Percentiles rank a stretch among this genome's conserved stretches.
Evolutionary conservation across 352 stramenopile genomes (phyloP).

Genomic region (Pythium oligandrum): DNA sequence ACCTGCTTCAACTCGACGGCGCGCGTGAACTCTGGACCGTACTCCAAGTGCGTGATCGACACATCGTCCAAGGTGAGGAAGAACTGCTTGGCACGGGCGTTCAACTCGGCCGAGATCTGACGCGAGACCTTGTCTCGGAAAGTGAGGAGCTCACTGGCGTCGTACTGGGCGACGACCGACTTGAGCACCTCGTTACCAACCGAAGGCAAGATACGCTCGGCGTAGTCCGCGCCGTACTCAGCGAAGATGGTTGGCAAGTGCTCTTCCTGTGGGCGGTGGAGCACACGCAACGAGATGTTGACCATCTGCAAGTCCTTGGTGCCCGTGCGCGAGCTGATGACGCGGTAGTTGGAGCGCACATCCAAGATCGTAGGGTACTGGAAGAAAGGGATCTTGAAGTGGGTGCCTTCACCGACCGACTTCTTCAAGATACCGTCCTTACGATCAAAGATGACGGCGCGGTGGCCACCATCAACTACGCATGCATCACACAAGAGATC

Average conservation of each 20-base stretch:
- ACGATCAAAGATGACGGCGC: constrained; percentile 99
- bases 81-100: constrained; percentile 95
- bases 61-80: constrained; percentile 99
- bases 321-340: constrained; percentile 95
- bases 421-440: constrained; percentile 96
- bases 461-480: constrained; percentile 96
- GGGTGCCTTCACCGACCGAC: constrained; percentile 95
- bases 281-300: constrained; percentile 98
- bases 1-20: constrained; percentile 99
- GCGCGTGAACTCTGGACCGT: constrained; percentile 98
- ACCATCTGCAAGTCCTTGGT: constrained; percentile 99
- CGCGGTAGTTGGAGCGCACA: constrained; percentile 95
- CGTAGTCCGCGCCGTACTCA: constrained; percentile 97
- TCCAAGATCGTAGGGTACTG: constrained; percentile 98
- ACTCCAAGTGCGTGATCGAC: constrained; percentile 99
- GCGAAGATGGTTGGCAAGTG: constrained; percentile 96
- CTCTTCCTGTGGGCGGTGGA: constrained; percentile 91
- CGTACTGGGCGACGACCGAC: constrained; percentile 96
- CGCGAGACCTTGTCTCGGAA: constrained; percentile 97
- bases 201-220: constrained; percentile 99
- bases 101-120: constrained; percentile 96
- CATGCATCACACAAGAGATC: constrained; percentile 1
- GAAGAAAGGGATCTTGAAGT: constrained; percentile 99
- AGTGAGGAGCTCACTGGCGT: constrained; percentile 98
- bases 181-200: constrained; percentile 96